Evolutionary conservation across 1,284 basidiomycete genomes (phyloP).

Genomic region (Tetrapyrgos nigripes): DNA sequence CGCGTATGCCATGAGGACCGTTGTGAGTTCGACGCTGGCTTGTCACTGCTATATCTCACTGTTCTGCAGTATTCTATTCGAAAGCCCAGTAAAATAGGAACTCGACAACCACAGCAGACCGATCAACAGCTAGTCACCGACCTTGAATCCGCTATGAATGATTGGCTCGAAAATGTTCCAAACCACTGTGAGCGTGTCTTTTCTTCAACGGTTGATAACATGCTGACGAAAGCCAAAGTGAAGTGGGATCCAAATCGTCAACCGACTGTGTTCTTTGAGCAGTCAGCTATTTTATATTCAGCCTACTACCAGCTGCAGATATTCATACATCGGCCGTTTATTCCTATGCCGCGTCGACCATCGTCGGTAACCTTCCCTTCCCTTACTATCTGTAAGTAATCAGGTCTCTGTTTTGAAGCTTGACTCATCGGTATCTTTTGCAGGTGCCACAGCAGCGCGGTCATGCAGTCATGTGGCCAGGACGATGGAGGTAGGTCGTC

Average conservation of each 20-base stretch:
- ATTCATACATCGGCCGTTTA: constrained; percentile 74
- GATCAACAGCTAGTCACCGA: constrained; percentile 67
- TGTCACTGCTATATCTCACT: background rate
- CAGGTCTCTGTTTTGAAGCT: background rate
- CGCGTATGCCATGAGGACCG: constrained; percentile 64
- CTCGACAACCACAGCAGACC: constrained; percentile 38
- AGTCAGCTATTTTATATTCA: constrained; percentile 61
- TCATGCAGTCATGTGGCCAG: constrained; percentile 67
- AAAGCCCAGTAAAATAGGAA: constrained; percentile 33
- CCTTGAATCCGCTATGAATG: constrained; percentile 70
- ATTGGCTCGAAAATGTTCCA: constrained; percentile 71
- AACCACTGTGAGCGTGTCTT: constrained; percentile 49
- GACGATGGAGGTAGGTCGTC: constrained; percentile 34
- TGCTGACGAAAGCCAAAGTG: constrained; percentile 39
- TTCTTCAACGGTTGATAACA: background rate
- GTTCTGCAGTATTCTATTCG: constrained; percentile 44
- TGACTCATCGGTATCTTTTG: background rate
- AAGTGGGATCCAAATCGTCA: constrained; percentile 66
- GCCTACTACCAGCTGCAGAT: constrained; percentile 64
- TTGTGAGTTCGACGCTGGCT: constrained; percentile 47
- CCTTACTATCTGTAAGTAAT: constrained; percentile 63
- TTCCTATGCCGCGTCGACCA: constrained; percentile 58
- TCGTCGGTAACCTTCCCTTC: constrained; percentile 58
- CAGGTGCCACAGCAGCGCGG: constrained; percentile 62
- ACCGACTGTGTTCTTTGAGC: constrained; percentile 56